Base-by-base conservation (phyloP, 1,284 basidiomycete genomes). In the Phellopilus nigrolimitatus region DNA sequence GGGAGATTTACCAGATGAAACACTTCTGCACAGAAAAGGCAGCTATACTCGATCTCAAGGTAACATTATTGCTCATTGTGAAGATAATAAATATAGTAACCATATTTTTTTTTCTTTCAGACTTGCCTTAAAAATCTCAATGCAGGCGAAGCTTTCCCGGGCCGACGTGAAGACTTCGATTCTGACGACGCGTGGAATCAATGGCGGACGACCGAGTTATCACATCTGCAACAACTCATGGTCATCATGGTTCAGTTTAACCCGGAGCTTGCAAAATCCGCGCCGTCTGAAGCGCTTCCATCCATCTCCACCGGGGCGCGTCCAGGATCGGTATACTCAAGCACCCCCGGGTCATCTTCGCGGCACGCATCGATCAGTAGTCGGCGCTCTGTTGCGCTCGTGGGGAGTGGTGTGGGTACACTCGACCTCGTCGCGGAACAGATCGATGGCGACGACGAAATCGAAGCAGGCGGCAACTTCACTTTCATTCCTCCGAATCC, bases 401-500 rank as follows among this genome's bases (percentile, higher is more conserved):
- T 55, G 3, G 39, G 33, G 22, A 45, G 49, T 21, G 46, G 39
- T 6, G 39, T 39, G 36, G 48, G 22, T 31, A 56, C 41, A 51
- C 69, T 72, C 3, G 72, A 76, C 42, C 64, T 63, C 2, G 63
- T 69, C 3, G 63, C 66, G 24, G 73, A 74, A 37, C 73, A 72
- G 21, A 61, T 71, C 6, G 75, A 79, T 8, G 78, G 68, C 8
- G 86, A 88, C 55, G 87, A 88, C 6, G 84, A 86, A 49, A 70
- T 85, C 37, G 76, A 76, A 41, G 76, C 79, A 40, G 84, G 85
- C 22, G 80, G 84, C 59, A 72, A 85, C 61, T 90, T 93, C 69
- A 89, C 89, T 0, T 98, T 84, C 66, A 91, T 98, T 54, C 95
- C 95, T 0, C 84, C 91, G 2, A 91, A 92, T 63, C 89, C 95